These are phyloP conservation scores for Candida oleophila DNA, from an alignment of 805 yeast species.

Conservation along the genomic window DNA sequence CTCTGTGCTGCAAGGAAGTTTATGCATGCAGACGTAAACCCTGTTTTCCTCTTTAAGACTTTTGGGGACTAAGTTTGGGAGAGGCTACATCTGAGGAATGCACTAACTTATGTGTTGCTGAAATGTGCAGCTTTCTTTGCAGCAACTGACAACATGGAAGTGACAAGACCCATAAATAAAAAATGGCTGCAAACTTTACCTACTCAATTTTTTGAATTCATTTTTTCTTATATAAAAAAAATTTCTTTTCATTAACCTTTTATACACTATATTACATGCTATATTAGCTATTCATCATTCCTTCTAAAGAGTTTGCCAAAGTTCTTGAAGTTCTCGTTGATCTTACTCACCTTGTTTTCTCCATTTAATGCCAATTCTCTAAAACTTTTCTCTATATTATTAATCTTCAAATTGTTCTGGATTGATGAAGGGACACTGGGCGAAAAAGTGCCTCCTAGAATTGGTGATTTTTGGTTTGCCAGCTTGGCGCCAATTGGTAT, in stretches of 20 bases:
- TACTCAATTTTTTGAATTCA: not conserved
- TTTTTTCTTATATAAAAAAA: too few species aligned
- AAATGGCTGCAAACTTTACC: not conserved
- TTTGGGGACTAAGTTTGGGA: too few species aligned
- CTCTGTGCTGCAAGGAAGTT: too few species aligned
- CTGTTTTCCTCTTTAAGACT: too few species aligned
- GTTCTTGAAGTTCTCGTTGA: constrained; percentile 64
- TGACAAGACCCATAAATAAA: too few species aligned
- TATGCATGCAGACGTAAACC: too few species aligned
- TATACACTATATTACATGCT: not conserved
- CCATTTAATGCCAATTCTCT: constrained; percentile 48
- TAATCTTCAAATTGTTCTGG: constrained; percentile 32
- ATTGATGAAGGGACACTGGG: constrained; percentile 22
- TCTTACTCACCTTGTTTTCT: constrained; percentile 60
- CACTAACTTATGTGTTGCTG: too few species aligned
- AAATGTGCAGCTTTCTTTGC: too few species aligned
- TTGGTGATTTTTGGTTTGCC: not conserved
- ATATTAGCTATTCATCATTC: constrained; percentile 17
- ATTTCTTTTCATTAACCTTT: too few species aligned
- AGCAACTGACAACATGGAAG: too few species aligned
- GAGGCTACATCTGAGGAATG: too few species aligned
- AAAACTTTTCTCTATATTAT: constrained; percentile 45
- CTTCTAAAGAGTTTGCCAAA: constrained; percentile 55
- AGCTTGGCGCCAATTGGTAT: not conserved
- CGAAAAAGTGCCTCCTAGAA: constrained; percentile 9